Evolutionary conservation across 140 eudicot genomes (phyloP).

Genomic region (Senecio squalidus): DNA sequence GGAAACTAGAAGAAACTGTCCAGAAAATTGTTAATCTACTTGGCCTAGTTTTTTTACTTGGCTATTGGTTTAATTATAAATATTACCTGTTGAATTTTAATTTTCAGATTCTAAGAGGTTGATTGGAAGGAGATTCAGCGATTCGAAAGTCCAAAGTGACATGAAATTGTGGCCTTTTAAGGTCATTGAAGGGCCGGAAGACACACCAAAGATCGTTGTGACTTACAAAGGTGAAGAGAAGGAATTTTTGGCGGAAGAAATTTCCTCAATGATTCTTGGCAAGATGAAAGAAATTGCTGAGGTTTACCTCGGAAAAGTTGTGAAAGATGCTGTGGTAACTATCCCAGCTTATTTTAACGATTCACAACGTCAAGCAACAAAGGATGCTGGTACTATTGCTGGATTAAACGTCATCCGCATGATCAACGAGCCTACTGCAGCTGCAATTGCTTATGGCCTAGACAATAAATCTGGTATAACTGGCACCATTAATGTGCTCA

Average conservation of each 20-base stretch:
- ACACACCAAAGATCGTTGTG: not conserved
- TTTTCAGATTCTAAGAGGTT: not conserved
- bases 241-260: not conserved
- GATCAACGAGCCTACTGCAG: slow-evolving; percentile 24
- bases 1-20: too few species aligned
- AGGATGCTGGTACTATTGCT: not conserved
- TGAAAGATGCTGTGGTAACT: not conserved
- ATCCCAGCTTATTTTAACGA: not conserved
- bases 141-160: not conserved
- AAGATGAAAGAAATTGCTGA: not conserved
- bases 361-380: not conserved
- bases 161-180: not conserved
- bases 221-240: not conserved
- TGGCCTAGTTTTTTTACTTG: too few species aligned
- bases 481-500: not conserved
- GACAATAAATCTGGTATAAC: slow-evolving; percentile 3
- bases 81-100: too few species aligned
- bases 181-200: not conserved
- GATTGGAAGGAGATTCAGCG: not conserved
- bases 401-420: not conserved
- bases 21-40: too few species aligned
- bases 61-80: too few species aligned
- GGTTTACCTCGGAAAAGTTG: not conserved
- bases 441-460: slow-evolving; percentile 25
- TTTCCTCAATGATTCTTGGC: not conserved